Base-by-base conservation (phyloP, 768 basidiomycete genomes). In the Boletus pseudo-olivaceus region DNA sequence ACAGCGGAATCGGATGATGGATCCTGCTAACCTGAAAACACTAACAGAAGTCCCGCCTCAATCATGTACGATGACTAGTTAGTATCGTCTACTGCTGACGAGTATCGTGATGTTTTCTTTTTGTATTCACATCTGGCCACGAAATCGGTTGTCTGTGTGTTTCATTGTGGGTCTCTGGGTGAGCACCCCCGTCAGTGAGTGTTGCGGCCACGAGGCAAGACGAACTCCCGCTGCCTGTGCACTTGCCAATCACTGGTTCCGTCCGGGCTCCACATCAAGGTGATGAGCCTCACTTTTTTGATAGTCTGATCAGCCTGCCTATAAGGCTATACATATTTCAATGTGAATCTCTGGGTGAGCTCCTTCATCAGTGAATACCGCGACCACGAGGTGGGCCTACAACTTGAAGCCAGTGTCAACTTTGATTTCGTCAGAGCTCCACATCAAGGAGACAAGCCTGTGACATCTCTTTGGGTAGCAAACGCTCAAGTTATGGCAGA, bases 11-110 rank as follows among this genome's bases (percentile, higher is more conserved):
- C 10, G 10, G 11, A 37, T 35, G 34, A 7, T 34, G 8, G 2
- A 34, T 33, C n/a, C 15, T 2, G 19, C 48, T 54, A 17, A 50
- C 26, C 11, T 6, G 4, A 30, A 6, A 7, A 27, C 1, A 6
- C 15, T 2, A 0, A 46, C 47, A 61, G 59, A 27, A 35, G 58
- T 40, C 49, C 49, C 1, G 39, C 49, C 5, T 50, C 39, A 19
- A 23, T 50, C 11, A 20, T 50, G 20, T 50, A 50, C 29, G 32
- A 7, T 0, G 37, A 38, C 9, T 38, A 38, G 37, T n/a, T 38
- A 1, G 34, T 35, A 14, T 34, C 11, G 34, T 34, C 34, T 34
- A 34, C 34, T 17, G 34, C 34, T 35, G 34, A 15, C 15, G 34
- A 27, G 7, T 15, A 8, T 35, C 27, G n/a, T 37, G 3, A 2